Evolutionary conservation across 257 asterid species (phyloP).

Genomic region (Verbascum thapsus): DNA sequence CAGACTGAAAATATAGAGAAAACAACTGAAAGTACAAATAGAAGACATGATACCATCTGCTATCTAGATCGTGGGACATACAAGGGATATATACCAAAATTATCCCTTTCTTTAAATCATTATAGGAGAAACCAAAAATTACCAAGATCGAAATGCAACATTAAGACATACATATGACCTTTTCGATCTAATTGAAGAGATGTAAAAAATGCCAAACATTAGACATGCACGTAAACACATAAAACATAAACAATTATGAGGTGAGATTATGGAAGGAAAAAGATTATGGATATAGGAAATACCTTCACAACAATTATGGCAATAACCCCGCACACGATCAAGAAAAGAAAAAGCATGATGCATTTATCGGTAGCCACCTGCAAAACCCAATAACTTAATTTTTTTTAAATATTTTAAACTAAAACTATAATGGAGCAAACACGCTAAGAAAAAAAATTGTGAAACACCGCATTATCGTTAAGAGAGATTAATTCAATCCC

Average conservation of each 20-base stretch:
- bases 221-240: not conserved
- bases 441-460: no score
- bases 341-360: slow-evolving; percentile 87
- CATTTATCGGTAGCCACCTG: slow-evolving; percentile 98
- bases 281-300: slow-evolving; percentile 22
- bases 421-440: slow-evolving; percentile 21
- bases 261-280: not conserved
- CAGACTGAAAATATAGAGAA: no score
- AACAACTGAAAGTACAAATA: not conserved
- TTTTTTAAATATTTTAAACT: no score
- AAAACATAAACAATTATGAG: no score
- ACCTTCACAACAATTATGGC: slow-evolving; percentile 93
- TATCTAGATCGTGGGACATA: slow-evolving; percentile 13
- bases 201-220: not conserved
- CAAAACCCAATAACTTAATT: slow-evolving; percentile 31
- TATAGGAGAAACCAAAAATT: not conserved
- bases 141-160: not conserved
- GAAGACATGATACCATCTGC: not conserved
- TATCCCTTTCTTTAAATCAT: not conserved
- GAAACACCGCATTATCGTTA: no score
- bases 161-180: not conserved
- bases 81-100: not conserved
- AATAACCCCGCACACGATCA: slow-evolving; percentile 84
- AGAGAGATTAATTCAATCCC: not conserved
- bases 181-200: not conserved